phyloP scores from a whole-genome alignment of 106 monocot species.

The Hemerocallis citrina region DNA sequence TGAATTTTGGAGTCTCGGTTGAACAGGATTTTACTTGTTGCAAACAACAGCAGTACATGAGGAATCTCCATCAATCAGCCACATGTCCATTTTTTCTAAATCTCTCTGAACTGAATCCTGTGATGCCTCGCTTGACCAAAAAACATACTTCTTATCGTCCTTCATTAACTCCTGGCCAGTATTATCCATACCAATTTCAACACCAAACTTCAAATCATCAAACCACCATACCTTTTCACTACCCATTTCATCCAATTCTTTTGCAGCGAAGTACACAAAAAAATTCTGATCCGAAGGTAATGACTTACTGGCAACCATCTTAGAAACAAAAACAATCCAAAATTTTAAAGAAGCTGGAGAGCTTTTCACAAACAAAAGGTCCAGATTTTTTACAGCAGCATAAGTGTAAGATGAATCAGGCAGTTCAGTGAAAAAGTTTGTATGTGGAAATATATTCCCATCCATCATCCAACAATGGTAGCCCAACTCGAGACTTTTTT shows the following conservation, averaged over 20 bases:
- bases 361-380: slow-evolving; percentile 44
- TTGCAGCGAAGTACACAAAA: slow-evolving; percentile 36
- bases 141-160: slow-evolving; percentile 32
- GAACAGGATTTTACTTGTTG: slow-evolving; percentile 9
- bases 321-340: slow-evolving; percentile 51
- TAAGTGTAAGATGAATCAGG: slow-evolving; percentile 37
- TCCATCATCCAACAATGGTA: slow-evolving; percentile 70
- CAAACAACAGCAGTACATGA: slow-evolving; percentile 87
- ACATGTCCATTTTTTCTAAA: slow-evolving; percentile 41
- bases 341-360: slow-evolving; percentile 34
- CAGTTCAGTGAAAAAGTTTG: slow-evolving; percentile 21
- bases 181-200: slow-evolving; percentile 16
- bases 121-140: slow-evolving; percentile 27
- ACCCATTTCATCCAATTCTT: slow-evolving; percentile 25
- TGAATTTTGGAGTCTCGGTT: no score
- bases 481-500: slow-evolving; percentile 52
- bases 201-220: slow-evolving; percentile 26
- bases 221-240: slow-evolving; percentile 17
- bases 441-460: slow-evolving; percentile 54
- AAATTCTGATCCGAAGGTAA: background rate
- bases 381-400: slow-evolving; percentile 27
- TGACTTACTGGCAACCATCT: slow-evolving; percentile 7
- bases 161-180: slow-evolving; percentile 1
- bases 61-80: slow-evolving; percentile 74
- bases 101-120: slow-evolving; percentile 21